Base-by-base conservation (phyloP, 2,329 filamentous ascomycete genomes). In the Orbilia brochopaga region DNA sequence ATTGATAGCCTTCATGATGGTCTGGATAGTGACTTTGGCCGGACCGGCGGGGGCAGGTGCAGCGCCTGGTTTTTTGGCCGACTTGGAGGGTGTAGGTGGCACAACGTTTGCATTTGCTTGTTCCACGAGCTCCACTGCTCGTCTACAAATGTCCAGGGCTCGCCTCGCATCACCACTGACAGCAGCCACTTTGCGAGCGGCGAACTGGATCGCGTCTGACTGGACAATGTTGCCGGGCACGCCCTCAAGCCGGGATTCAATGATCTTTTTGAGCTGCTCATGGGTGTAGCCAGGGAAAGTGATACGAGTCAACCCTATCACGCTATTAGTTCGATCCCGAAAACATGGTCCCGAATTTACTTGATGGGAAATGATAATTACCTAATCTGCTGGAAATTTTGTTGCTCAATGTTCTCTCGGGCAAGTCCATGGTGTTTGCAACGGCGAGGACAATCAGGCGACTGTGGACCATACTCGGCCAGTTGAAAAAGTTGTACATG, bases 401-500 rank as follows among this genome's bases (percentile, higher is more conserved):
- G 82, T 99, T 99, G 80, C 91, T 96, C 40, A 99, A 83, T 0
- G 94, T 99, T 78, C 94, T 85, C 80, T 99, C 94, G 0, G 94
- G 94, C 66, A 99, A 81, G 81, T 99, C 94, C 94, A 99, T 99
- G 23, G 94, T 99, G 80, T 99, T 99, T 58, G 94, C 95, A 17
- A 99, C 94, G 10, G 95, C 95, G 5, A 99, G 86, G 5, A 99
- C 95, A 79, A 99, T 97, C 50, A 99, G 84, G 54, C 92, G 87
- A 60, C 91, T 96, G 80, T 99, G 92, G 55, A 90, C 86, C 60
- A 97, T 83, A 10, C 91, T 90, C 2, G 94, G 94, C 94, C 94
- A 99, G 78, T 99, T 99, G 85, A 99, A 99, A 80, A 99, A 99
- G 80, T 99, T 99, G 82, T 99, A 99, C 94, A 99, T 99, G 80